phyloP scores from a whole-genome alignment of 371 early-diverging fungal species.

The Apophysomyces variabilis region DNA sequence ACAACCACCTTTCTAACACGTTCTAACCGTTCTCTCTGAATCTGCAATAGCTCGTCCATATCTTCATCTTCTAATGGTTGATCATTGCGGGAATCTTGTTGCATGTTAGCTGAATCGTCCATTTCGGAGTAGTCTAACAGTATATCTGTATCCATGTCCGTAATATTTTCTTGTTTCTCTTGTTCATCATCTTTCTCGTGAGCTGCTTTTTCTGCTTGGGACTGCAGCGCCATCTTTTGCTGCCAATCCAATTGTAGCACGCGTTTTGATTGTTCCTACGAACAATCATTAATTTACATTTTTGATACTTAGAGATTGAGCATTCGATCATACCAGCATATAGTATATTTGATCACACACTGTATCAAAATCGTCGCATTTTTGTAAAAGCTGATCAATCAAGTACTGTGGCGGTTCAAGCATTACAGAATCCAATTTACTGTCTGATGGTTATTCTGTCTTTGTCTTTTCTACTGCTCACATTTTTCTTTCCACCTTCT shows the following conservation, averaged over 20 bases:
- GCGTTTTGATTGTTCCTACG: slow-evolving; percentile 49
- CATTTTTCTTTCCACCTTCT: not conserved
- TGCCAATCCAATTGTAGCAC: slow-evolving; percentile 44
- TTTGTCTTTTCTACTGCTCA: not conserved
- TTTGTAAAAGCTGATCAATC: slow-evolving; percentile 35
- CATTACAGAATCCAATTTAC: slow-evolving; percentile 26
- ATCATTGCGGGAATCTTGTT: slow-evolving; percentile 11
- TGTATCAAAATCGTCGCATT: slow-evolving; percentile 51
- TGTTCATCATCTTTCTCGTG: slow-evolving; percentile 28
- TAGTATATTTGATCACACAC: slow-evolving; percentile 55
- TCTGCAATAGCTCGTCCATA: slow-evolving; percentile 50
- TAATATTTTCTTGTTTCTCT: slow-evolving; percentile 29
- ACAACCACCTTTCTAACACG: slow-evolving; percentile 46
- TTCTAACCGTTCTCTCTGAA: slow-evolving; percentile 49
- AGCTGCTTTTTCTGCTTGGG: slow-evolving; percentile 19
- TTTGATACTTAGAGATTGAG: not conserved
- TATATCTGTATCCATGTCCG: slow-evolving; percentile 7
- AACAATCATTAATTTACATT: not conserved
- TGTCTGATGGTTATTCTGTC: slow-evolving; percentile 10
- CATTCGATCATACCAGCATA: slow-evolving; percentile 29
- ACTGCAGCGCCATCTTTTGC: slow-evolving; percentile 26
- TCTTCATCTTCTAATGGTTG: slow-evolving; percentile 36
- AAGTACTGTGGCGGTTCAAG: slow-evolving; percentile 29
- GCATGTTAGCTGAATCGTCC: slow-evolving; percentile 10
- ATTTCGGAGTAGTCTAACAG: not conserved